phyloP scores from a whole-genome alignment of 352 stramenopile species.

The Phytopythium boreale region DNA sequence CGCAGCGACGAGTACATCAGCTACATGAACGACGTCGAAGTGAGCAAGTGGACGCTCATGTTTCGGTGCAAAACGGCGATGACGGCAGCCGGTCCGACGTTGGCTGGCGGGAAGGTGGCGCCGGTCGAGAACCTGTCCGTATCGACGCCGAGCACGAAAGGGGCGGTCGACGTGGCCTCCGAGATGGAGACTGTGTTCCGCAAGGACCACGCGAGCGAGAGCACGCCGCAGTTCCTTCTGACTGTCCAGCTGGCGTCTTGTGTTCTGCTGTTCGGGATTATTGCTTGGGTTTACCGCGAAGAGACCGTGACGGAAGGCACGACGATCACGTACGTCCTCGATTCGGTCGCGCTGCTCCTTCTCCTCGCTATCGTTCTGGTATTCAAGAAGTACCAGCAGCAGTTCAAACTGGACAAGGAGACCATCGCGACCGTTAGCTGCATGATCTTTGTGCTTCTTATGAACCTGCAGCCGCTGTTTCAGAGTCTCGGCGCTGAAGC shows the following conservation, averaged over 20 bases:
- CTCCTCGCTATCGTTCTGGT: slow-evolving; percentile 26
- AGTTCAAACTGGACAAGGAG: slow-evolving; percentile 38
- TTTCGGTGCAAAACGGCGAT: slow-evolving; percentile 40
- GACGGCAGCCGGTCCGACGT: neutral
- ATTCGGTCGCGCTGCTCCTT: slow-evolving; percentile 17
- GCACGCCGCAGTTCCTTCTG: slow-evolving; percentile 45
- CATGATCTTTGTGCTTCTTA: slow-evolving; percentile 30
- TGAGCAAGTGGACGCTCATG: slow-evolving; percentile 38
- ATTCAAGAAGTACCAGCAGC: slow-evolving; percentile 26
- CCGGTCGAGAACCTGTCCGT: neutral
- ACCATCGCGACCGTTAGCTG: slow-evolving; percentile 19
- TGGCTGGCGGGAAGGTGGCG: neutral
- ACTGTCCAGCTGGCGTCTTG: slow-evolving; percentile 29
- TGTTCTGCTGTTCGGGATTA: slow-evolving; percentile 34
- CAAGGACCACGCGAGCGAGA: slow-evolving; percentile 44
- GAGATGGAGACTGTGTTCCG: slow-evolving; percentile 63
- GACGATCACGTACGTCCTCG: slow-evolving; percentile 37
- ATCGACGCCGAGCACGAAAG: slow-evolving; percentile 24
- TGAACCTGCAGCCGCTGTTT: slow-evolving; percentile 45
- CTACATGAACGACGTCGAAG: slow-evolving; percentile 63
- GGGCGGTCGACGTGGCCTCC: slow-evolving; percentile 32
- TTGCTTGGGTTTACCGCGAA: slow-evolving; percentile 39
- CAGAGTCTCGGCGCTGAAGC: neutral
- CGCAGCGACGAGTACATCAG: slow-evolving; percentile 56
- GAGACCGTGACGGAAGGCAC: slow-evolving; percentile 13